Percentiles rank a stretch among this genome's conserved stretches.
These are phyloP conservation scores for Plasmodium gallinaceum DNA, from an alignment of 169 alveolate genomes.

Conservation along the genomic window DNA sequence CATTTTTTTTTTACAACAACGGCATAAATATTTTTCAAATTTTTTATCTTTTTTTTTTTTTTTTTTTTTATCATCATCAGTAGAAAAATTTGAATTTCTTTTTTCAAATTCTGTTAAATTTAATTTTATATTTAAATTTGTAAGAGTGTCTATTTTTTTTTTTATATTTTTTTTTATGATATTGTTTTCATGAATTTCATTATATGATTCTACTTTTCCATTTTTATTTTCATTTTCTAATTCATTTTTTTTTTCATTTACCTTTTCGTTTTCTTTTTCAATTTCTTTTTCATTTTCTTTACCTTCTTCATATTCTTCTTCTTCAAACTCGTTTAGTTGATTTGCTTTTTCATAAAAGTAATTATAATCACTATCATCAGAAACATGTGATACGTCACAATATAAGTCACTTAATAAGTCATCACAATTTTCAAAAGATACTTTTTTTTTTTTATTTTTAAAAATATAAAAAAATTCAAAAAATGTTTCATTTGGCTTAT, in stretches of 20 bases:
- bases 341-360: conserved; percentile 59
- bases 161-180: not conserved
- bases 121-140: conserved; percentile 16
- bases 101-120: not conserved
- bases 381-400: conserved; percentile 47
- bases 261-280: not conserved
- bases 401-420: conserved; percentile 43
- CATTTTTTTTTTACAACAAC: conserved; percentile 16
- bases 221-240: not conserved
- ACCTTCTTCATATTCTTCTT: conserved; percentile 13
- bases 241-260: not conserved
- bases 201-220: not conserved
- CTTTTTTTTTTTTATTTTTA: conserved; percentile 62
- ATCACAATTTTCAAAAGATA: conserved; percentile 15
- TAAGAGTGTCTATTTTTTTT: not conserved
- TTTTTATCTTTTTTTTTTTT: conserved; percentile 14
- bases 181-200: not conserved
- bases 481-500: conserved; percentile 54
- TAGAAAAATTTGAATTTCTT: conserved; percentile 8
- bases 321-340: conserved; percentile 27
- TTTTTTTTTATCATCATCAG: conserved; percentile 33
- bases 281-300: not conserved
- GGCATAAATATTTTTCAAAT: conserved; percentile 51
- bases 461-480: conserved; percentile 54
- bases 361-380: conserved; percentile 63